Conservation (phyloP, 2,329 filamentous ascomycete species). For the Bipolaris zeicola region DNA sequence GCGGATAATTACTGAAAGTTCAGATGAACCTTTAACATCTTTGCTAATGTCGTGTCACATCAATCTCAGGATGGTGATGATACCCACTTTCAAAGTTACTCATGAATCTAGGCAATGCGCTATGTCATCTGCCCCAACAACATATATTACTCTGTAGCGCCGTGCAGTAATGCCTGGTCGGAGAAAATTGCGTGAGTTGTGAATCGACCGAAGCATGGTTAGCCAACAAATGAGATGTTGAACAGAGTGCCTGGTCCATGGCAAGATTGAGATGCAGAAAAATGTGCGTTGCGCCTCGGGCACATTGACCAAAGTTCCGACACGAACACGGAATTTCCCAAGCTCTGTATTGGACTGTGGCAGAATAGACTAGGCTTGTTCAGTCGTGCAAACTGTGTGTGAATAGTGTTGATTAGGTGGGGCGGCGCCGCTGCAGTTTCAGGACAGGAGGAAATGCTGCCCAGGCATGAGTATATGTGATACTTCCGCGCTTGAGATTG, state of each 20-base stretch:
- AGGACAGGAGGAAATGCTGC: neutral
- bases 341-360: neutral
- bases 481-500: neutral
- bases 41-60: neutral
- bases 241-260: neutral
- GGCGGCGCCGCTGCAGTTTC: neutral
- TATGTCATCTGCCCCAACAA: conserved; percentile 16
- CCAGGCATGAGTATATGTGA: neutral
- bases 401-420: no score
- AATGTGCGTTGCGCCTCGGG: neutral
- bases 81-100: neutral
- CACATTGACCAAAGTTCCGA: neutral
- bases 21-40: no score
- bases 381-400: neutral
- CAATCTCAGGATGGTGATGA: neutral
- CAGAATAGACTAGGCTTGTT: neutral
- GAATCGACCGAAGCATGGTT: neutral
- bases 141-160: conserved; percentile 27
- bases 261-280: neutral
- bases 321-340: neutral
- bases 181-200: neutral
- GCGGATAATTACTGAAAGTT: neutral
- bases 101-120: neutral
- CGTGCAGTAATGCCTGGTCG: conserved; percentile 30
- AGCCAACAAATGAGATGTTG: conserved; percentile 4